A percentile compares a stretch with the other conserved stretches of the same genome.
Conservation (phyloP, 1,139 yeast genomes). For the Wickerhamomyces sp. region DNA sequence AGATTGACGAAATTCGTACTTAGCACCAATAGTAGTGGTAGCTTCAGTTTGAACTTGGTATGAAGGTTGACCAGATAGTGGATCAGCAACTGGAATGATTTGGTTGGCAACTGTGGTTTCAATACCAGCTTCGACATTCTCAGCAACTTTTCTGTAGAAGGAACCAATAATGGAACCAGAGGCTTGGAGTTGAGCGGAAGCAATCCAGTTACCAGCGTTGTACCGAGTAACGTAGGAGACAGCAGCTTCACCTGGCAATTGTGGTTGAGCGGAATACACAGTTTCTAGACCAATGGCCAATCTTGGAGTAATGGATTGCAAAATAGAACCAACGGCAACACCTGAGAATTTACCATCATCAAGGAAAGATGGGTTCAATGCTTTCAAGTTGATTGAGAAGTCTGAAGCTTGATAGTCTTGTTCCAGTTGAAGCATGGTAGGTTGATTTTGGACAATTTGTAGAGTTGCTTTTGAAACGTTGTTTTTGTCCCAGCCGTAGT, state of each 20-base stretch:
- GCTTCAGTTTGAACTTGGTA: slow-evolving; percentile 84
- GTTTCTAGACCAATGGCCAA: slow-evolving; percentile 91
- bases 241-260: slow-evolving; percentile 87
- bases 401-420: slow-evolving; percentile 92
- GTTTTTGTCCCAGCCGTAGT: slow-evolving; percentile 85
- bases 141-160: slow-evolving; percentile 90
- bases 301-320: slow-evolving; percentile 83
- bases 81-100: slow-evolving; percentile 74
- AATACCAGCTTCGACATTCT: slow-evolving; percentile 93
- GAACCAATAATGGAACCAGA: slow-evolving; percentile 87
- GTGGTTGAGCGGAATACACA: slow-evolving; percentile 75
- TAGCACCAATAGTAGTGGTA: slow-evolving; percentile 91
- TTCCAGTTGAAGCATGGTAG: slow-evolving; percentile 92
- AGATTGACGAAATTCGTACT: slow-evolving; percentile 96
- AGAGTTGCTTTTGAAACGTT: slow-evolving; percentile 80
- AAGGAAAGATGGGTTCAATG: slow-evolving; percentile 81
- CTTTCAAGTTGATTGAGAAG: slow-evolving; percentile 81
- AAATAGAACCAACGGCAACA: slow-evolving; percentile 84
- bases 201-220: slow-evolving; percentile 84
- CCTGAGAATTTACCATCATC: slow-evolving; percentile 75
- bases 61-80: slow-evolving; percentile 78
- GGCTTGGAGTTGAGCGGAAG: slow-evolving; percentile 90
- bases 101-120: slow-evolving; percentile 84
- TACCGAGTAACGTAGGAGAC: slow-evolving; percentile 90
- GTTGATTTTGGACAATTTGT: slow-evolving; percentile 87